These are phyloP conservation scores for Xylaria arbuscula DNA, from an alignment of 2,329 filamentous ascomycete species.

Conservation along the genomic window DNA sequence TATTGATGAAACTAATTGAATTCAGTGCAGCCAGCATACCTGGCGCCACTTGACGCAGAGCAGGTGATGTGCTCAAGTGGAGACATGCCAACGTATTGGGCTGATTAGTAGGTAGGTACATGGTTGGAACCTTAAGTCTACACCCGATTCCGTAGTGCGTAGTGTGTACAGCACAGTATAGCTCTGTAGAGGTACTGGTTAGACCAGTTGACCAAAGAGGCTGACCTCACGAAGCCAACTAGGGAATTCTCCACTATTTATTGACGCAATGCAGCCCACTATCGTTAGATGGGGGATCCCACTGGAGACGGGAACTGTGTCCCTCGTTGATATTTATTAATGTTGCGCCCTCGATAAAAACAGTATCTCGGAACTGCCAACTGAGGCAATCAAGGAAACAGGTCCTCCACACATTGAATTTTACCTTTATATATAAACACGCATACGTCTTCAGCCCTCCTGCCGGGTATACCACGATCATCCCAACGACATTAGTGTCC, in stretches of 20 bases:
- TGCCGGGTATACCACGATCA: constrained; percentile 11
- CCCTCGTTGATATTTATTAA: constrained; percentile 12
- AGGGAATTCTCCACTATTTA: constrained; percentile 1
- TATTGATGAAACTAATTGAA: background rate
- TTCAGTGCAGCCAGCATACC: background rate
- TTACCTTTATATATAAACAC: background rate
- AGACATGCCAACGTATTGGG: constrained; percentile 26
- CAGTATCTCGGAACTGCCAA: constrained; percentile 21
- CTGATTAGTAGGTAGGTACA: constrained; percentile 9
- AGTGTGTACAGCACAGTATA: too few relatives aligned
- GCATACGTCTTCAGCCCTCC: constrained; percentile 16
- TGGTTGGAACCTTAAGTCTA: background rate
- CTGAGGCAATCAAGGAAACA: background rate
- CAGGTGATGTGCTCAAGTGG: constrained; percentile 28
- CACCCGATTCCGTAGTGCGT: too few relatives aligned
- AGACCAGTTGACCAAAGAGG: background rate
- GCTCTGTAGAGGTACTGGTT: background rate
- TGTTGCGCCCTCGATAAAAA: constrained; percentile 5
- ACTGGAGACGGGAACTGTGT: constrained; percentile 18
- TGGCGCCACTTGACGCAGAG: constrained; percentile 29
- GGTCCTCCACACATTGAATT: constrained; percentile 6
- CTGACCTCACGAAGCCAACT: background rate
- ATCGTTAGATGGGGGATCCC: background rate
- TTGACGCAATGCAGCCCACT: constrained; percentile 12
- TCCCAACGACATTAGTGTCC: background rate